A percentile compares a stretch with the other conserved stretches of the same genome.
phyloP scores from a whole-genome alignment of 2,329 filamentous ascomycete species.

The Calonectria pauciramosa region DNA sequence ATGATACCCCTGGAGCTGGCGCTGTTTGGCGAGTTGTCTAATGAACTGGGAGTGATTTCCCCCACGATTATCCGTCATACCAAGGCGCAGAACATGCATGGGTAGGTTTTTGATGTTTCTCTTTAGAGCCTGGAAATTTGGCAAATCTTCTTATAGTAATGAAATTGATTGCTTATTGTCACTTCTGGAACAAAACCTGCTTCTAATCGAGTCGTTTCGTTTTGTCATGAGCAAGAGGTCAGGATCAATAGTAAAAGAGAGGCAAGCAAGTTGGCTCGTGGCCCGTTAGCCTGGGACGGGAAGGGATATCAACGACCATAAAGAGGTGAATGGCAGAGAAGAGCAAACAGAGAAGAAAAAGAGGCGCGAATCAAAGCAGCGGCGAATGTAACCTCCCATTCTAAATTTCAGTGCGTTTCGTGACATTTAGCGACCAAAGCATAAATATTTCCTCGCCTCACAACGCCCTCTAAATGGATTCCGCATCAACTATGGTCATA shows the following conservation, averaged over 20 bases:
- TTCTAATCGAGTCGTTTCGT: conserved; percentile 11
- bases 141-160: not conserved
- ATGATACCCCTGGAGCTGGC: conserved; percentile 56
- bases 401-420: conserved; percentile 35
- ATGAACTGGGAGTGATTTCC: not conserved
- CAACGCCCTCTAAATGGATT: conserved; percentile 45
- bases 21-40: conserved; percentile 63
- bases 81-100: not conserved
- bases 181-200: not conserved
- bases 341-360: not conserved
- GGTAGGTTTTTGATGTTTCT: not conserved
- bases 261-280: not conserved
- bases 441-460: conserved; percentile 26
- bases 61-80: not conserved
- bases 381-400: conserved; percentile 28
- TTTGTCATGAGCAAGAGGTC: not conserved
- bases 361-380: conserved; percentile 1
- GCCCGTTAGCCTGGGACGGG: not conserved
- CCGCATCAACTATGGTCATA: conserved; percentile 36
- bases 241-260: not conserved
- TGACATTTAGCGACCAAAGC: conserved; percentile 22
- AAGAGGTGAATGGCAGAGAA: conserved; percentile 28
- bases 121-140: not conserved
- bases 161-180: conserved; percentile 15
- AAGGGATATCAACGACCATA: conserved; percentile 11